Percentiles rank a stretch among this genome's conserved stretches.
Conservation (phyloP, 768 basidiomycete species). For the Lyophyllum atratum region DNA sequence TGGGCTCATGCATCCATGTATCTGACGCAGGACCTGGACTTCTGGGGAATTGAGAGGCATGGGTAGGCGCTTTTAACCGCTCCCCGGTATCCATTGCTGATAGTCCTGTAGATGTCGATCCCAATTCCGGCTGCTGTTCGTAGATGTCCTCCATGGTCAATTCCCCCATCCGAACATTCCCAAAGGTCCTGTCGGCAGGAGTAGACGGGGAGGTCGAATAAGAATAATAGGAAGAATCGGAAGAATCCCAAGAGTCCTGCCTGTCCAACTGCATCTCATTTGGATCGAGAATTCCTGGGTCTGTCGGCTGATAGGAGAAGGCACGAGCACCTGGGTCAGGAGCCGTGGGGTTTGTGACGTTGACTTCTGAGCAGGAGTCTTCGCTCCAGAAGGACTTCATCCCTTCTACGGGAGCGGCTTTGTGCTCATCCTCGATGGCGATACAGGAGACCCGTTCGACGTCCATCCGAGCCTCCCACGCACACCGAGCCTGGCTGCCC, state of each 20-base stretch:
- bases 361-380: slow-evolving; percentile 11
- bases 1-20: neutral
- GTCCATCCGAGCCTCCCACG: slow-evolving; percentile 73
- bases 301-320: neutral
- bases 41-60: slow-evolving; percentile 10
- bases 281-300: neutral
- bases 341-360: neutral
- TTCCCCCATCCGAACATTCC: neutral
- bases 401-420: neutral
- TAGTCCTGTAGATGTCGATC: neutral
- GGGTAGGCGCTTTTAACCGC: neutral
- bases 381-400: slow-evolving; percentile 23
- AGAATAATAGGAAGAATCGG: slow-evolving; percentile 10
- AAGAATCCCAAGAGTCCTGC: slow-evolving; percentile 5
- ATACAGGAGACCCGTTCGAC: slow-evolving; percentile 34
- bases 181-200: slow-evolving; percentile 5
- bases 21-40: neutral
- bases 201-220: slow-evolving; percentile 16
- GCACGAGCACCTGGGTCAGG: neutral
- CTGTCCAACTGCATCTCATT: slow-evolving; percentile 3
- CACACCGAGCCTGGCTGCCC: slow-evolving; percentile 76
- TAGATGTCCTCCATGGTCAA: slow-evolving; percentile 10
- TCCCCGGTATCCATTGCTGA: slow-evolving; percentile 1
- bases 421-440: neutral
- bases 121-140: neutral